Evolutionary conservation across 108 stramenopile species (phyloP), one percentile per base, ranked within the genome.

Genomic region (Nannochloropsis salina): DNA sequence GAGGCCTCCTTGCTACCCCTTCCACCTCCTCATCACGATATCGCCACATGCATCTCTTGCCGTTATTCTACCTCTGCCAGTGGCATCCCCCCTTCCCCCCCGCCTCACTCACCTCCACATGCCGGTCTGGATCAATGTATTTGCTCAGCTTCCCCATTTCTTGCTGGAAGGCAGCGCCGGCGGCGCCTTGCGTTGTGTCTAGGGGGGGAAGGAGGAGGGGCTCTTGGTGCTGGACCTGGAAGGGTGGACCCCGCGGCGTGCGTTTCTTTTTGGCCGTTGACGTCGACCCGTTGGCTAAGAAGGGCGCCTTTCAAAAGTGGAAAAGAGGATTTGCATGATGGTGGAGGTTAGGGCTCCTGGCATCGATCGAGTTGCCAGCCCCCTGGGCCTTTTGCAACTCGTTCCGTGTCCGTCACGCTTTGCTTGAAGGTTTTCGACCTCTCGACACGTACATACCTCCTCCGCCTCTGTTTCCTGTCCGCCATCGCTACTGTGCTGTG

Each of bases 191-290:
- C 20, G 61, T 15, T 6, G 61, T 74, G 3, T 15, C 61, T n/a
- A n/a, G n/a, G 61, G 1, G 15, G 61, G 61, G 61, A n/a, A 74
- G 61, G 2, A 74, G 61, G 4, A 74, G 61, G 61, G 61, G 61
- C n/a, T 74, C 61, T 74, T 74, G 61, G 61, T 74, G 61, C 61
- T 74, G 61, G 15, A n/a, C 61, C n/a, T 74, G 61, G 61, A 74
- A 74, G 61, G 61, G 20, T 15, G n/a, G 15, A n/a, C n/a, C n/a
- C 20, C 61, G 61, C 3, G 61, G 61, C 61, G 61, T 74, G 61
- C n/a, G 61, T 74, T 74, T 74, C 61, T 74, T 74, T n/a, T 74
- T 74, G 20, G n/a, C n/a, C 61, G 61, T 74, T n/a, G 61, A 74
- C 1, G 61, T 74, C 20, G 61, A 15, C 6, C 61, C 61, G n/a